These are phyloP conservation scores for Pythium apleroticum DNA, from an alignment of 352 stramenopile genomes.

Conservation along the genomic window DNA sequence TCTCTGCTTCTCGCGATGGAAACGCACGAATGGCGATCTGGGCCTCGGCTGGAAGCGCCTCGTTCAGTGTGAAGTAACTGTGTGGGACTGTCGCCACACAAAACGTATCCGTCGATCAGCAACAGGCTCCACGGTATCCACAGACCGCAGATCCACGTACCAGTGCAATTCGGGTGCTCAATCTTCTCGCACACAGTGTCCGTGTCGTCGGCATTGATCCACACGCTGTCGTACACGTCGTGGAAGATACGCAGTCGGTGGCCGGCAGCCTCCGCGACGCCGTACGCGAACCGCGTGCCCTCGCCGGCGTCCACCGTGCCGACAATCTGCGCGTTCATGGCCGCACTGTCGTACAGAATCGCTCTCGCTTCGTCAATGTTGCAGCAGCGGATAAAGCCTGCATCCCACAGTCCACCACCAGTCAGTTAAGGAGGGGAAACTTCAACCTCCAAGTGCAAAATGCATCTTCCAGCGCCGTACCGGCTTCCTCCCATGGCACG, in stretches of 20 bases:
- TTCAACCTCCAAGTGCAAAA: not conserved
- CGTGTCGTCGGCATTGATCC: slow-evolving; percentile 51
- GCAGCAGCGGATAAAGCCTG: slow-evolving; percentile 47
- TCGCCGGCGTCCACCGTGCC: slow-evolving; percentile 35
- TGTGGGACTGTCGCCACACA: slow-evolving; percentile 32
- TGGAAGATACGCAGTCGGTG: slow-evolving; percentile 41
- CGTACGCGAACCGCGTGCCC: slow-evolving; percentile 43
- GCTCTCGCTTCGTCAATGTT: slow-evolving; percentile 35
- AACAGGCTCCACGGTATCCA: not conserved
- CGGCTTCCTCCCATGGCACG: slow-evolving; percentile 47
- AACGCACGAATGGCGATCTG: slow-evolving; percentile 69
- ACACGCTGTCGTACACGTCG: slow-evolving; percentile 44
- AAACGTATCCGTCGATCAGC: not conserved
- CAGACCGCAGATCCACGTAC: slow-evolving; percentile 30
- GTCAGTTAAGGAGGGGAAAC: not conserved
- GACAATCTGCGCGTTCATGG: slow-evolving; percentile 29
- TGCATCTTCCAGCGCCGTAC: slow-evolving; percentile 13
- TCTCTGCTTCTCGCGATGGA: slow-evolving; percentile 59
- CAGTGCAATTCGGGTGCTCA: slow-evolving; percentile 42
- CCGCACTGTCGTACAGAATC: slow-evolving; percentile 40
- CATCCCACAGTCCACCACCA: slow-evolving; percentile 1
- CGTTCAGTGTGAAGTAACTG: slow-evolving; percentile 59
- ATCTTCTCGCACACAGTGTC: slow-evolving; percentile 46
- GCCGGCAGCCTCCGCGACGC: slow-evolving; percentile 35
- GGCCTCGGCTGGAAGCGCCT: slow-evolving; percentile 51